Evolutionary conservation across 805 yeast species (phyloP).

Genomic region (Metschnikowia gelsemii): DNA sequence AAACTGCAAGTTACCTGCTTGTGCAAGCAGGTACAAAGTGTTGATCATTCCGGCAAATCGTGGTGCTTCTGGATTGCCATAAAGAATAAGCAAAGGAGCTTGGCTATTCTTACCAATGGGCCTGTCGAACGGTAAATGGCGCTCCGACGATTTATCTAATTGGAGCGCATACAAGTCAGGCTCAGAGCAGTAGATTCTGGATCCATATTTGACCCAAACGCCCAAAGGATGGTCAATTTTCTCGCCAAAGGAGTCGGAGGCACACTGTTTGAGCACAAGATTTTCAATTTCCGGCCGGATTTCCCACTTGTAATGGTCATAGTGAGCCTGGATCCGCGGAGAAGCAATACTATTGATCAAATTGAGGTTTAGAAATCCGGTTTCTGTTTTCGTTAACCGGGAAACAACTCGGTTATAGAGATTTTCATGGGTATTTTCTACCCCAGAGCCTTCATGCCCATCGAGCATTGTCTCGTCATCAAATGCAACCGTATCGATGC

Average conservation of each 20-base stretch:
- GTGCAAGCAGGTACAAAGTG: slow-evolving; percentile 58
- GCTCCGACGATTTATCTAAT: slow-evolving; percentile 31
- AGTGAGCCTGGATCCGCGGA: slow-evolving; percentile 68
- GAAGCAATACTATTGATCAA: slow-evolving; percentile 49
- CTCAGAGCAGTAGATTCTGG: slow-evolving; percentile 57
- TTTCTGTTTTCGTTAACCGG: slow-evolving; percentile 4
- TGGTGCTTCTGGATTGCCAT: slow-evolving; percentile 58
- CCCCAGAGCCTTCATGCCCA: neutral
- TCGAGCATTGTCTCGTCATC: neutral
- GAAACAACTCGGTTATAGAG: neutral
- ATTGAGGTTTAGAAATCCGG: slow-evolving; percentile 39
- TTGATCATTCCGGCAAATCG: slow-evolving; percentile 57
- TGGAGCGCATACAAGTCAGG: slow-evolving; percentile 80
- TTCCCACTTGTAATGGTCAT: slow-evolving; percentile 44
- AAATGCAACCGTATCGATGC: neutral
- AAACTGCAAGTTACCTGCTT: slow-evolving; percentile 64
- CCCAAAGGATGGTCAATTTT: slow-evolving; percentile 22
- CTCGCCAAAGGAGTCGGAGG: slow-evolving; percentile 36
- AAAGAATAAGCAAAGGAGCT: slow-evolving; percentile 59
- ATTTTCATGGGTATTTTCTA: neutral
- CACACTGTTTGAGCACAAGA: slow-evolving; percentile 24
- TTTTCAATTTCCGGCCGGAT: slow-evolving; percentile 29
- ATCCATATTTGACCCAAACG: slow-evolving; percentile 55
- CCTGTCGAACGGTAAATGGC: slow-evolving; percentile 54
- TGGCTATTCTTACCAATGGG: slow-evolving; percentile 51